Percentiles rank a stretch among this genome's conserved stretches.
Evolutionary conservation across 2,329 filamentous ascomycete genomes (phyloP).

Genomic region (Parafenestella ontariensis): DNA sequence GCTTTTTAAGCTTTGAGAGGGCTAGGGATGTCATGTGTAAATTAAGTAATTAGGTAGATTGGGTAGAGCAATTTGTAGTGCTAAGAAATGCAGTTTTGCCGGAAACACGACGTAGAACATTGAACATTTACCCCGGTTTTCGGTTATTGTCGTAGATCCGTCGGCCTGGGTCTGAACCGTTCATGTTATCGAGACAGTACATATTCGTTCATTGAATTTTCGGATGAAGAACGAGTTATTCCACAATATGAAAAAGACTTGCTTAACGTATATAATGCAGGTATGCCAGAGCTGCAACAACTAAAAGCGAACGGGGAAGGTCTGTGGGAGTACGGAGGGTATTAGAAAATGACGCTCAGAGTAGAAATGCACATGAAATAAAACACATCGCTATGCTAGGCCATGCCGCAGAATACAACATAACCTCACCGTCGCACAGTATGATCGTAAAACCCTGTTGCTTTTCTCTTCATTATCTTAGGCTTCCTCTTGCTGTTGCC

Average conservation of each 20-base stretch:
- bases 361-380: neutral
- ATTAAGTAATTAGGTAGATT: conserved; percentile 1
- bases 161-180: neutral
- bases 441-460: conserved; percentile 19
- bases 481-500: conserved; percentile 1
- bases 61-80: neutral
- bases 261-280: no score
- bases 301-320: no score
- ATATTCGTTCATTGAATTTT: neutral
- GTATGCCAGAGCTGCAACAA: no score
- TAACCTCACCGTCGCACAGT: neutral
- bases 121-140: neutral
- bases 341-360: neutral
- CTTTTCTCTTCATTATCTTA: conserved; percentile 10
- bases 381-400: neutral
- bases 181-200: neutral
- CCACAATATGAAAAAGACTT: no score
- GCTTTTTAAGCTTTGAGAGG: no score
- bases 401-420: neutral
- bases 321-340: no score
- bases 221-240: no score
- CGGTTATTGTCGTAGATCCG: neutral
- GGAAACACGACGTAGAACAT: neutral
- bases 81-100: neutral
- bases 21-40: neutral